Percentiles rank a stretch among this genome's conserved stretches.
Conservation (phyloP, 129 eudicot genomes). For the Logfia minima region DNA sequence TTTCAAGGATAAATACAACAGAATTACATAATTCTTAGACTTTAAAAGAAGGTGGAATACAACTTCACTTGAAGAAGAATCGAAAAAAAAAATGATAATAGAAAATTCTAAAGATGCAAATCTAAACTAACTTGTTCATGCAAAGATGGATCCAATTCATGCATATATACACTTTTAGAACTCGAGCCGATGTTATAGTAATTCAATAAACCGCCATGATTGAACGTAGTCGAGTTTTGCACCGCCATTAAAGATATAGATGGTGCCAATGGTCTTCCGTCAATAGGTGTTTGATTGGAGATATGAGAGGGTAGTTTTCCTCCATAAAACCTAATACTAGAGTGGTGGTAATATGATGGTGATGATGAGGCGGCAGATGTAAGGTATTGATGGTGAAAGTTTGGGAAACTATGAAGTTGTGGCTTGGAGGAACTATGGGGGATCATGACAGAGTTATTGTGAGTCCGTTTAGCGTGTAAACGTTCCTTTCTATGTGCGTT, state of each 20-base stretch:
- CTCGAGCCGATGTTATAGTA: not conserved
- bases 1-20: too few species aligned
- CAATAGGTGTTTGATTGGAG: conserved; percentile 9
- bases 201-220: conserved; percentile 13
- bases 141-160: conserved; percentile 7
- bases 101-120: conserved; percentile 31
- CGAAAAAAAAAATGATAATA: not conserved
- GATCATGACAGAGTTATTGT: not conserved
- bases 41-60: not conserved
- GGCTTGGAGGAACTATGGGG: conserved; percentile 11
- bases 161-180: conserved; percentile 15
- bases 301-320: not conserved
- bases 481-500: conserved; percentile 40
- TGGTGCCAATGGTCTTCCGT: conserved; percentile 17
- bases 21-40: not conserved
- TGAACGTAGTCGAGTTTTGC: conserved; percentile 3
- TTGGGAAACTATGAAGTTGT: not conserved
- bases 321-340: not conserved
- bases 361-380: not conserved
- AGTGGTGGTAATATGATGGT: conserved; percentile 24
- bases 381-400: conserved; percentile 16
- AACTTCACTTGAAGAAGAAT: not conserved
- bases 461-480: conserved; percentile 20
- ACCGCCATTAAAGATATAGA: conserved; percentile 10
- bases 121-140: conserved; percentile 37